A percentile compares a stretch with the other conserved stretches of the same genome.
Conservation (phyloP, 73 alveolate genomes). For the Breviolum minutum region DNA sequence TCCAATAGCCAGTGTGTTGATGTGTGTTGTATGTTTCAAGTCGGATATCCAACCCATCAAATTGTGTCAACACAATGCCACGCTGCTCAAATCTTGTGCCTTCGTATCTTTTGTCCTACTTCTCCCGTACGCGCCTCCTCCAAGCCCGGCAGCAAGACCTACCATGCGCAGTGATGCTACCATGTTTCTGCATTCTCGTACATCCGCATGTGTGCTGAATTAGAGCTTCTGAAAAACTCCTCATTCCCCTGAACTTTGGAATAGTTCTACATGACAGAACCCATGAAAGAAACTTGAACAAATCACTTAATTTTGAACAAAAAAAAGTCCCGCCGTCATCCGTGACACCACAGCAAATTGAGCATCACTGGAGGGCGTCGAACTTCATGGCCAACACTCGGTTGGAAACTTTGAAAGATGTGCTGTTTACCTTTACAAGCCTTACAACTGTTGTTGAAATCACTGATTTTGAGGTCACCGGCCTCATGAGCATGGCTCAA, state of each 20-base stretch:
- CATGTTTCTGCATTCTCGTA: background rate
- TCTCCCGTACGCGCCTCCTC: background rate
- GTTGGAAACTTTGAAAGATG: background rate
- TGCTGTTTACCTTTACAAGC: background rate
- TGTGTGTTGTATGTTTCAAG: too few species aligned
- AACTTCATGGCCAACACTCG: background rate
- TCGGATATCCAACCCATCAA: too few species aligned
- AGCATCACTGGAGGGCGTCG: background rate
- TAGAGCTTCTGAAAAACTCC: too few species aligned
- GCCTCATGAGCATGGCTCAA: slow-evolving; percentile 66
- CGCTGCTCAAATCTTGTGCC: background rate
- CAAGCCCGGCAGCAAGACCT: slow-evolving; percentile 65
- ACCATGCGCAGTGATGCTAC: background rate
- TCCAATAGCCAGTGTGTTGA: too few species aligned
- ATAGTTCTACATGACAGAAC: too few species aligned
- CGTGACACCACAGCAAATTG: too few species aligned
- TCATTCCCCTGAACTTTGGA: too few species aligned
- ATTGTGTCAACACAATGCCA: background rate
- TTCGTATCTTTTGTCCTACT: background rate
- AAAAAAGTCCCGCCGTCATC: too few species aligned
- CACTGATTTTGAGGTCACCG: background rate
- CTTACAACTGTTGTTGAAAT: background rate
- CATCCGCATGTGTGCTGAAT: too few species aligned
- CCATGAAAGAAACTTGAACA: too few species aligned
- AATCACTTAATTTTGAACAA: too few species aligned